Conservation (phyloP, 352 stramenopile genomes). For the Globisporangium irregulare region DNA sequence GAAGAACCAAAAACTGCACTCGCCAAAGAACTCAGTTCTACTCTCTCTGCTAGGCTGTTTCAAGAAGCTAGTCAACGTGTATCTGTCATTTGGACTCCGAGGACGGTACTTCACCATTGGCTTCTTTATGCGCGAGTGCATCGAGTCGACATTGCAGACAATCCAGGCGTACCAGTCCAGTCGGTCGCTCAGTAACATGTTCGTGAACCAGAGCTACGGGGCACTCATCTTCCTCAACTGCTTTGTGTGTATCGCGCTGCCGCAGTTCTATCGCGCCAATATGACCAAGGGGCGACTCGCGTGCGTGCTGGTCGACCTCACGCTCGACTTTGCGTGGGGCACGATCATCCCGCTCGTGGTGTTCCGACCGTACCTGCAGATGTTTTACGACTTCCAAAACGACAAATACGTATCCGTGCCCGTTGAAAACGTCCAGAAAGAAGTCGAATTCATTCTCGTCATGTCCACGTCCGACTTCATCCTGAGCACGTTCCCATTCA, state of each 20-base stretch:
- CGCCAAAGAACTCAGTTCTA: background rate
- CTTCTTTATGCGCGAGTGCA: constrained; percentile 1
- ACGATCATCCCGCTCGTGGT: constrained; percentile 20
- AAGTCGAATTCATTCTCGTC: constrained; percentile 23
- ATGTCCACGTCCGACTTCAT: constrained; percentile 19
- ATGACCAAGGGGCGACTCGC: background rate
- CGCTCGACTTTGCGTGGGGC: constrained; percentile 27
- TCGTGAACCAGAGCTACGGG: constrained; percentile 2
- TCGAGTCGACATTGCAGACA: background rate
- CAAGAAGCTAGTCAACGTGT: background rate
- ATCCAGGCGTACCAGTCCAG: background rate
- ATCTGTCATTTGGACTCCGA: background rate
- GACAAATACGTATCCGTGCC: background rate
- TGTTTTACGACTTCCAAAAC: constrained; percentile 5
- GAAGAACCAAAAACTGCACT: background rate
- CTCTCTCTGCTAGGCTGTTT: background rate
- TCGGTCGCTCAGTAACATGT: background rate
- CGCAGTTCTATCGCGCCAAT: background rate
- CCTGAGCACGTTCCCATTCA: constrained; percentile 21
- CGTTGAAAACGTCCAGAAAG: constrained; percentile 10
- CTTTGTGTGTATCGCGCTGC: background rate
- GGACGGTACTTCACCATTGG: background rate
- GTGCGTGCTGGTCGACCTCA: background rate
- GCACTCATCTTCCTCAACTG: background rate
- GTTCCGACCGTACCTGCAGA: constrained; percentile 15